Base-by-base conservation (phyloP, 306 rosid genomes). In the Benincasa hispida region DNA sequence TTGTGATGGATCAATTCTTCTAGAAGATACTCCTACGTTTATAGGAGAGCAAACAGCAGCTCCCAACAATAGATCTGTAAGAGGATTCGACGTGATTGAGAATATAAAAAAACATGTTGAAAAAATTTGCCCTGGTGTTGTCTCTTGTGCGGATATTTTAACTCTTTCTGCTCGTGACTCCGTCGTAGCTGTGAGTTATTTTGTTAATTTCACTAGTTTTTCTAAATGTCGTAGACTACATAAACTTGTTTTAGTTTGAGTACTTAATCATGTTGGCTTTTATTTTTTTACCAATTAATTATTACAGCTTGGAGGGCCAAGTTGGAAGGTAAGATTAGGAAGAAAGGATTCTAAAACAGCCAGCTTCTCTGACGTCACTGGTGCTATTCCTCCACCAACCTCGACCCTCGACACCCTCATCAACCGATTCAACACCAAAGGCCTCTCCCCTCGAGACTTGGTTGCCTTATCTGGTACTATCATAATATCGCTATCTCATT, bases 231-330 rank as follows among this genome's bases (percentile, higher is more conserved):
- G 2, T 62, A 62, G 45, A 17, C 3, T 1, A 30, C 1, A 0
- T 1, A 30, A 28, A 8, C 10, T 18, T 62, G 24, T n/a, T 28
- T 25, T 60, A 6, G 67, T 8, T 34, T 32, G 50, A 32, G 18
- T 45, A 50, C 0, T 9, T 5, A 17, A 9, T 34, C 28, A 19
- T 35, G 5, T 19, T 62, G 10, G 2, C 24, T 34, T 19, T 8
- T 18, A 17, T 10, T 0, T 37, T 17, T n/a, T 21, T 0, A 18
- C 12, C 2, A 39, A 65, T 35, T 35, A 8, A 65, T 65, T 66
- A n/a, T 66, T 39, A n/a, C 45, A 92, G 98, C 95, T 93, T 70
- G 93, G 97, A 78, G 98, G 98, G n/a, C 97, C 98, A 5, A 54
- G 60, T 66, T 93, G 96, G 96, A 37, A 80, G 3, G 97, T 91